Conservation (phyloP, 345 rosid species). For the Ricinus communis region DNA sequence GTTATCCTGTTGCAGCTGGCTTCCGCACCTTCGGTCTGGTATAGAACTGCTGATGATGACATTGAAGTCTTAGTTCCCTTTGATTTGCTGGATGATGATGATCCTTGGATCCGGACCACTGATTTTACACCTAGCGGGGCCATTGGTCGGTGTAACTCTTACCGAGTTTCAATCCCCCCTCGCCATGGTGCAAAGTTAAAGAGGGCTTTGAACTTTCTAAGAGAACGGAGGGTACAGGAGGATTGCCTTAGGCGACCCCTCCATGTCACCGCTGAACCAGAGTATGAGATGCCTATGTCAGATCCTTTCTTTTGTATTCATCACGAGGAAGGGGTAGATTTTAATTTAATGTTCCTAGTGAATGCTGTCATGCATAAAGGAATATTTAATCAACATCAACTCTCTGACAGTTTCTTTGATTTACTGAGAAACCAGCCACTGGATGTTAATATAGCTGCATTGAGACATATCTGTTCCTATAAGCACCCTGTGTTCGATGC, state of each 20-base stretch:
- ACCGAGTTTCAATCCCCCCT: conserved; percentile 56
- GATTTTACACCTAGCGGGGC: conserved; percentile 78
- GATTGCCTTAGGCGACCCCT: conserved; percentile 38
- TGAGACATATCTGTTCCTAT: conserved; percentile 65
- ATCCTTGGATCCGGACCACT: conserved; percentile 92
- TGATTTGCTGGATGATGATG: conserved; percentile 89
- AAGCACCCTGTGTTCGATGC: conserved; percentile 67
- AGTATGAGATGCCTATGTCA: conserved; percentile 51
- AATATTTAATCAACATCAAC: conserved; percentile 63
- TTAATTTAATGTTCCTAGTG: conserved; percentile 66
- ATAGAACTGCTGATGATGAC: conserved; percentile 86
- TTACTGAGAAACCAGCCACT: conserved; percentile 53
- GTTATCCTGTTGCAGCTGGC: conserved; percentile 68
- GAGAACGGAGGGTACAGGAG: conserved; percentile 51
- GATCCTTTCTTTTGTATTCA: conserved; percentile 64
- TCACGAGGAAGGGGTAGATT: conserved; percentile 49
- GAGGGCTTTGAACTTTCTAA: conserved; percentile 51
- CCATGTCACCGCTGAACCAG: conserved; percentile 52
- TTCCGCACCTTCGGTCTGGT: conserved; percentile 72
- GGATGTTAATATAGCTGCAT: conserved; percentile 66
- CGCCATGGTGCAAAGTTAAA: conserved; percentile 60
- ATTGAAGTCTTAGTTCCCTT: conserved; percentile 47
- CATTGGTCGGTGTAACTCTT: conserved; percentile 64
- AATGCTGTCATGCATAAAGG: conserved; percentile 73
- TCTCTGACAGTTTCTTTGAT: conserved; percentile 59